Evolutionary conservation across 192 early-diverging fungal species (phyloP).

Genomic region (Umbelopsis ramanniana): DNA sequence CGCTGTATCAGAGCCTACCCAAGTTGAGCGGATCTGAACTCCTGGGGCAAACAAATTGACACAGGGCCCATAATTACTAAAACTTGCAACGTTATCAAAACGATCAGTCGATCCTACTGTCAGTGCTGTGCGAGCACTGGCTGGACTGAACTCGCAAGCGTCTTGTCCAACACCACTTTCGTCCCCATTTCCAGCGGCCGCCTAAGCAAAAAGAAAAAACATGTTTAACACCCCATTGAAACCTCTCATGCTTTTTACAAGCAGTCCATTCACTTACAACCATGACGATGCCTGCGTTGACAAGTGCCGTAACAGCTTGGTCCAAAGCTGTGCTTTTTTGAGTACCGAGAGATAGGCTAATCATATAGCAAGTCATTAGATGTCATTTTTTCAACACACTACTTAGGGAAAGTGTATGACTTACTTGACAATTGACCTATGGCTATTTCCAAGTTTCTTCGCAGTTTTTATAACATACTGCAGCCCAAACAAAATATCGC

Average conservation of each 20-base stretch:
- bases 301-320: constrained; percentile 44
- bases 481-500: constrained; percentile 46
- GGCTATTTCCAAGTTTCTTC: not conserved
- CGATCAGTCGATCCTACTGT: constrained; percentile 53
- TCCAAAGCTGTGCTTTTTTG: constrained; percentile 47
- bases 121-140: constrained; percentile 44
- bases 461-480: constrained; percentile 38
- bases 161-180: constrained; percentile 46
- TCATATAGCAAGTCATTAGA: not conserved
- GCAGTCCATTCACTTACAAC: constrained; percentile 24
- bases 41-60: constrained; percentile 58
- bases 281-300: constrained; percentile 44
- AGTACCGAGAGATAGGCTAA: constrained; percentile 49
- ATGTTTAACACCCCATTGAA: not conserved
- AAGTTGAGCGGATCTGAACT: constrained; percentile 26
- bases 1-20: not conserved
- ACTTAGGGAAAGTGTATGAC: constrained; percentile 21
- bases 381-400: constrained; percentile 24
- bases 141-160: constrained; percentile 55
- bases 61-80: constrained; percentile 57
- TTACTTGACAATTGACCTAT: constrained; percentile 26
- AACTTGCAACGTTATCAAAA: constrained; percentile 45
- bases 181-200: constrained; percentile 52
- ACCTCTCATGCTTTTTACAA: too few species aligned
- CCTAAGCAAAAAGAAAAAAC: constrained; percentile 1